Conservation (phyloP, 495 filamentous ascomycete genomes). For the Darksidea phi region DNA sequence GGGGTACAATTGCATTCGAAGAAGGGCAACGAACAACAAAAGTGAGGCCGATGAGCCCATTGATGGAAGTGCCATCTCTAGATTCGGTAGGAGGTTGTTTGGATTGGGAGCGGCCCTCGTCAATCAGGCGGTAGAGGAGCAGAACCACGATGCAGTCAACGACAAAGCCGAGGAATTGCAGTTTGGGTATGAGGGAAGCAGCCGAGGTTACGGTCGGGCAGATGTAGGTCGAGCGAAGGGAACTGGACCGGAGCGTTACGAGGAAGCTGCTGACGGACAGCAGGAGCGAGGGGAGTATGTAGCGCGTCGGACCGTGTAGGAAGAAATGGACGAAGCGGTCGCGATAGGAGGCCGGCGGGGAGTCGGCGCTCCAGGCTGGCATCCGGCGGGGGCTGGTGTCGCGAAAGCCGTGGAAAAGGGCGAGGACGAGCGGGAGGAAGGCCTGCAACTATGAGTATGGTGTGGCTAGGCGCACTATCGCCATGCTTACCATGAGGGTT, state of each 20-base stretch:
- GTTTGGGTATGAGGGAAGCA: constrained; percentile 14
- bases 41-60: constrained; percentile 33
- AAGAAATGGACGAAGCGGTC: constrained; percentile 3
- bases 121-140: constrained; percentile 20
- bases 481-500: constrained; percentile 18
- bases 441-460: constrained; percentile 19
- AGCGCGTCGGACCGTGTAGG: constrained; percentile 25
- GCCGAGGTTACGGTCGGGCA: constrained; percentile 32
- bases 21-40: constrained; percentile 25
- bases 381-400: not conserved
- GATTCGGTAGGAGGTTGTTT: not conserved
- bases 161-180: constrained; percentile 31
- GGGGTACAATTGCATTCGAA: not conserved
- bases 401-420: constrained; percentile 10
- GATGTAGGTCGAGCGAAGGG: constrained; percentile 35
- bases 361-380: not conserved
- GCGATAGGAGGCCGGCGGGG: not conserved
- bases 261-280: constrained; percentile 31
- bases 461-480: not conserved
- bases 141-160: constrained; percentile 30
- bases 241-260: constrained; percentile 5
- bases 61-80: constrained; percentile 7
- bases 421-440: constrained; percentile 30
- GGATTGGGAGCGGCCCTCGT: constrained; percentile 1
- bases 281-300: constrained; percentile 26